Evolutionary conservation across 1,284 basidiomycete species (phyloP), one percentile per base, ranked within the genome.

Genomic region (Limonomyces culmigenus): DNA sequence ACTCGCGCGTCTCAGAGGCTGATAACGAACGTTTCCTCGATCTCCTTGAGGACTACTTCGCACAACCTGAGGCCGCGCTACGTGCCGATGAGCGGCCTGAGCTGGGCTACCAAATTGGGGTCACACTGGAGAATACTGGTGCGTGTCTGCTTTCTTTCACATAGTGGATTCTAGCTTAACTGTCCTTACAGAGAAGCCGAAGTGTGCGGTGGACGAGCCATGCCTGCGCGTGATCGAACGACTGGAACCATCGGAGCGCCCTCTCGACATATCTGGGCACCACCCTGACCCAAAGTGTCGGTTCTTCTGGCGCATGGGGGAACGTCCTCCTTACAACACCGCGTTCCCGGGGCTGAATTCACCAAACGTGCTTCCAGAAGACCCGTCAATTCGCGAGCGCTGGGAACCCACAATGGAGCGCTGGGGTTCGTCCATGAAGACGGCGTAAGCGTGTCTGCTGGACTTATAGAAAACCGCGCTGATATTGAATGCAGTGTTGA

Each of bases 231-330:
- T 86, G 33, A 87, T 87, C 42, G 68, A 70, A 37, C 62, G 62
- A 2, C 63, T 93, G 16, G 80, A 79, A 29, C 73, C 74, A 2
- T 56, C 63, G 0, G 84, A 93, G 49, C 58, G 89, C 23, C 88
- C 89, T 2, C 54, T 93, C 33, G 89, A 93, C 51, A 74, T 83
- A 40, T 62, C 60, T 19, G 74, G 63, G 1, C 80, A 88, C 45
- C 63, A 68, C 8, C 84, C 86, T 0, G 88, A 93, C 51, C 89
- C 88, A 0, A 93, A 93, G 55, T 91, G 85, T 50, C 69, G 88
- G 45, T 91, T 91, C 65, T 92, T 92, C 56, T 88, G 85, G 70
- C 79, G 70, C 47, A 89, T 91, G 86, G 66, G 70, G 41, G 64
- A 72, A 36, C 58, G 58, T 8, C 81, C 85, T 0, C 81, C 85